Percentiles rank a stretch among this genome's conserved stretches.
Evolutionary conservation across 768 basidiomycete species (phyloP).

Genomic region (Leccinum aurantiacum): DNA sequence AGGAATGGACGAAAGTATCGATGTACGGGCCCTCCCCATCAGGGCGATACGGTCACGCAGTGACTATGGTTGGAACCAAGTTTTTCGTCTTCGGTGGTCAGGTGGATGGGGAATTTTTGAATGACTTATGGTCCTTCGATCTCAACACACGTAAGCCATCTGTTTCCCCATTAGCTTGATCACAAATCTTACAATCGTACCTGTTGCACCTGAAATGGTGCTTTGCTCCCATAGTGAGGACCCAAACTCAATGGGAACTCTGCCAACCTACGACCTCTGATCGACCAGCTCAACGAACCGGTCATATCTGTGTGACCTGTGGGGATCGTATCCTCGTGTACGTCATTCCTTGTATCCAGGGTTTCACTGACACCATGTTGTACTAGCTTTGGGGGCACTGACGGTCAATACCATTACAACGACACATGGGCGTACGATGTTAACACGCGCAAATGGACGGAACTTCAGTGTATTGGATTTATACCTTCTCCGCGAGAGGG

Average conservation of each 20-base stretch:
- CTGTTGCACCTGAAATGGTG: constrained; percentile 2
- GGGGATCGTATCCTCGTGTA: constrained; percentile 85
- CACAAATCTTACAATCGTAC: constrained; percentile 1
- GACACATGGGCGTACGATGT: constrained; percentile 97
- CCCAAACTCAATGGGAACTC: constrained; percentile 81
- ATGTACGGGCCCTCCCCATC: constrained; percentile 75
- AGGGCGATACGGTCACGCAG: constrained; percentile 95
- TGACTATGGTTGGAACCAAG: constrained; percentile 86
- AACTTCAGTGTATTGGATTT: constrained; percentile 93
- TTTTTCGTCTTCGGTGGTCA: constrained; percentile 98
- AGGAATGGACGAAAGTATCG: constrained; percentile 91
- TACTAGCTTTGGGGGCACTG: constrained; percentile 91
- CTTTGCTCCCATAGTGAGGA: constrained; percentile 58
- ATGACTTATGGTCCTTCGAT: constrained; percentile 96
- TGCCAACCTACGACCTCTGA: constrained; percentile 61
- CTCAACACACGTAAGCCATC: constrained; percentile 78
- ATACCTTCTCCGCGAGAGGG: constrained; percentile 96
- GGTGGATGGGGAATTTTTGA: constrained; percentile 90
- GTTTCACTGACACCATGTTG: constrained; percentile 16
- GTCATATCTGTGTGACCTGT: constrained; percentile 83
- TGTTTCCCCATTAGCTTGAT: background rate
- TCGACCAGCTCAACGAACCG: constrained; percentile 80
- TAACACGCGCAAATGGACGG: constrained; percentile 78
- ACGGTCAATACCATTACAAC: constrained; percentile 98
- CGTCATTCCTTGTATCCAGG: constrained; percentile 32